Percentiles rank a stretch among this genome's conserved stretches.
Conservation (phyloP, 1,284 basidiomycete genomes). For the Malassezia slooffiae region DNA sequence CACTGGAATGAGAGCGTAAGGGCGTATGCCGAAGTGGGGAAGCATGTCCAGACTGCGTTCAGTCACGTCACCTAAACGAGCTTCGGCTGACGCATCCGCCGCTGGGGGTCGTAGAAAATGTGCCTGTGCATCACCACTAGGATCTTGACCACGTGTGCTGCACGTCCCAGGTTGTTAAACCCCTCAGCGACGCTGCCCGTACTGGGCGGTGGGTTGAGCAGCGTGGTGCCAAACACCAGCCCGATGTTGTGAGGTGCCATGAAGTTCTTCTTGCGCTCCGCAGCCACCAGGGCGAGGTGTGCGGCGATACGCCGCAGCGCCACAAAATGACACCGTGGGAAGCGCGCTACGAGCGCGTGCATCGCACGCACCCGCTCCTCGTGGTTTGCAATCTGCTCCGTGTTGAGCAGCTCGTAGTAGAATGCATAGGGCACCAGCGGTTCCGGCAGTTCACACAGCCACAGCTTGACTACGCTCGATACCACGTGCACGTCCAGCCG, state of each 20-base stretch:
- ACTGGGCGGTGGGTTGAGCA: slow-evolving; percentile 39
- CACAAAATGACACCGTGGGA: slow-evolving; percentile 39
- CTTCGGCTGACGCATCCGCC: no score
- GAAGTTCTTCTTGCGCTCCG: slow-evolving; percentile 33
- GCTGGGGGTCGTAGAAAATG: no score
- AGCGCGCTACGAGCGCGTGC: slow-evolving; percentile 35
- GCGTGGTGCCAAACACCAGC: slow-evolving; percentile 43
- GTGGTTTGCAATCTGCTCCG: slow-evolving; percentile 32
- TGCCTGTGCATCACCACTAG: slow-evolving; percentile 33
- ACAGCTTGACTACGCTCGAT: slow-evolving; percentile 39
- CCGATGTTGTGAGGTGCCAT: slow-evolving; percentile 45
- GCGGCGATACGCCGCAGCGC: slow-evolving; percentile 33
- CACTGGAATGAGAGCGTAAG: no score
- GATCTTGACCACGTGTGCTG: slow-evolving; percentile 44
- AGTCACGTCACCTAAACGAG: no score
- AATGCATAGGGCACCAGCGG: slow-evolving; percentile 40
- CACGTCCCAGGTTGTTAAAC: slow-evolving; percentile 39
- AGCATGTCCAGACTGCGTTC: no score
- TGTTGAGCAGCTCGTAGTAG: slow-evolving; percentile 38
- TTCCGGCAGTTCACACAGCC: slow-evolving; percentile 44
- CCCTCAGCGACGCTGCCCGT: slow-evolving; percentile 25
- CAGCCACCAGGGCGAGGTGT: slow-evolving; percentile 36
- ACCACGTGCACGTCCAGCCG: slow-evolving; percentile 41
- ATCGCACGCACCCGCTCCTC: slow-evolving; percentile 38
- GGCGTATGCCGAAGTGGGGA: no score